Evolutionary conservation across 306 rosid species (phyloP).

Genomic region (Cucumis cinereus): DNA sequence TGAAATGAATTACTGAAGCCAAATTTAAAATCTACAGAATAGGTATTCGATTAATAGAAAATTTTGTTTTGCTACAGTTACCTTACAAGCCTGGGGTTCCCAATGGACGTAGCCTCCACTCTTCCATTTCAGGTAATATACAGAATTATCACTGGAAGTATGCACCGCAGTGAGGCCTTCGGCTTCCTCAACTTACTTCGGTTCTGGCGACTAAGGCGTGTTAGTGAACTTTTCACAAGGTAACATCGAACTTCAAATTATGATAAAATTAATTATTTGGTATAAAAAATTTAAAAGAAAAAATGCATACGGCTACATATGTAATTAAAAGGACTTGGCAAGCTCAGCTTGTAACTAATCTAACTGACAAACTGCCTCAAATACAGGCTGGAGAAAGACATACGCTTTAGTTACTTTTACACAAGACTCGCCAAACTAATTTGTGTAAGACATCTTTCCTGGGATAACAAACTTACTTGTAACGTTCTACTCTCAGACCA

Average conservation of each 20-base stretch:
- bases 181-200: constrained; percentile 70
- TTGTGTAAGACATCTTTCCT: constrained; percentile 39
- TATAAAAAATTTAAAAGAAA: not conserved
- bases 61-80: constrained; percentile 30
- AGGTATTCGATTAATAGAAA: not conserved
- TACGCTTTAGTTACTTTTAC: constrained; percentile 56
- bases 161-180: constrained; percentile 18
- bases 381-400: constrained; percentile 77
- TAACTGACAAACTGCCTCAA: not conserved
- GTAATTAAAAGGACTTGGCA: not conserved
- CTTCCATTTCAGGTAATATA: constrained; percentile 48
- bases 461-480: not conserved
- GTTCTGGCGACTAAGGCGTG: constrained; percentile 77
- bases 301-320: not conserved
- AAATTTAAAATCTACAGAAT: not conserved
- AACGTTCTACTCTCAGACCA: not conserved
- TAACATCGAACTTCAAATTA: constrained; percentile 8
- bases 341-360: not conserved
- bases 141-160: constrained; percentile 32
- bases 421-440: constrained; percentile 56
- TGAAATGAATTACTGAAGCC: not conserved
- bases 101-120: constrained; percentile 68
- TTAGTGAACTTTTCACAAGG: constrained; percentile 64
- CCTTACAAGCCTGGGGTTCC: constrained; percentile 37
- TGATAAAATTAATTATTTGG: not conserved